Conservation (phyloP, 2,329 filamentous ascomycete genomes). For the Thielaviopsis musarum region DNA sequence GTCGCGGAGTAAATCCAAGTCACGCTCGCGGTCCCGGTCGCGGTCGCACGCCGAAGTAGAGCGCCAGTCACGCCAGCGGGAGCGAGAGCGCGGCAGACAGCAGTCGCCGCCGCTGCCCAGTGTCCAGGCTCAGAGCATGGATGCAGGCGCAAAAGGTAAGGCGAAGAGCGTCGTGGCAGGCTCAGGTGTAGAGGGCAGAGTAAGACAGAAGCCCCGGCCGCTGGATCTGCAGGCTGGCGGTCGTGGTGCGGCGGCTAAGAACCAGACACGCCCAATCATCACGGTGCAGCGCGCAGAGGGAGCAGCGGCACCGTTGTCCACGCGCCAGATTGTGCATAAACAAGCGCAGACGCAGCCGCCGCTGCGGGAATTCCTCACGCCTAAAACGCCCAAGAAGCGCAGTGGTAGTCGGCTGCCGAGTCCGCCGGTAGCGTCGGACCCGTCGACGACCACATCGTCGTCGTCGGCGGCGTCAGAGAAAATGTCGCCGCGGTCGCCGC, state of each 20-base stretch:
- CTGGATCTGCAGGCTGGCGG: not conserved
- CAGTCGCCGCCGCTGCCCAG: not conserved
- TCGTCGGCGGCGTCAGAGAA: not conserved
- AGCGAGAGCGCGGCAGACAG: no score
- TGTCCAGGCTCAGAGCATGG: not conserved
- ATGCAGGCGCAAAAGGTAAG: no score
- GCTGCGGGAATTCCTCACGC: constrained; percentile 3
- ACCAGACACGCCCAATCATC: not conserved
- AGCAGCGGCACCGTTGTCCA: not conserved
- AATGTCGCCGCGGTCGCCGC: not conserved
- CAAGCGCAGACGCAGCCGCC: no score
- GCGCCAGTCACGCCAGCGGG: not conserved
- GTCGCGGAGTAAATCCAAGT: not conserved
- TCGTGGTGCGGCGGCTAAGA: not conserved
- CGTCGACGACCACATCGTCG: not conserved
- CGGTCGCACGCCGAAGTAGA: not conserved
- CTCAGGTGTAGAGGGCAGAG: not conserved
- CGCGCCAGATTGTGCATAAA: not conserved
- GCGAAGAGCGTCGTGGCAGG: not conserved
- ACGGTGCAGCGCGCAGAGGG: not conserved
- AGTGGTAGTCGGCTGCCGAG: not conserved
- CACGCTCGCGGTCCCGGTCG: not conserved
- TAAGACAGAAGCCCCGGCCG: not conserved
- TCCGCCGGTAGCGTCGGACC: not conserved
- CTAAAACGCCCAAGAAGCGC: not conserved